Percentiles rank a stretch among this genome's conserved stretches.
These are phyloP conservation scores for Sarocladium strictum DNA, from an alignment of 2,329 filamentous ascomycete genomes.

Conservation along the genomic window DNA sequence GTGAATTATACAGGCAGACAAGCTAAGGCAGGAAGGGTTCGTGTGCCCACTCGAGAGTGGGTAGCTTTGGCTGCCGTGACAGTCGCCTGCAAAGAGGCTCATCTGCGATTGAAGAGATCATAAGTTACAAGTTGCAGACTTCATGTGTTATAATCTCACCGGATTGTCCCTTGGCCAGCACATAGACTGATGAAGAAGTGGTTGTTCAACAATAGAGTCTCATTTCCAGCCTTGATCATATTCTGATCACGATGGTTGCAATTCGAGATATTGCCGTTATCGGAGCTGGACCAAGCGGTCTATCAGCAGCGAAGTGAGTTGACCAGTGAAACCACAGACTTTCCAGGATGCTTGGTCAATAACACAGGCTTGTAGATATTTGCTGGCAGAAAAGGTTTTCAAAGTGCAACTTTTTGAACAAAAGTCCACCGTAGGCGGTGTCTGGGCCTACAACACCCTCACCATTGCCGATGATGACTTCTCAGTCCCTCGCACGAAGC, in stretches of 20 bases:
- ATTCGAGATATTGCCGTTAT: conserved; percentile 57
- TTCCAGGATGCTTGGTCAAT: not conserved
- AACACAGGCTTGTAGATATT: conserved; percentile 44
- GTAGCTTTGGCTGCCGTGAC: not conserved
- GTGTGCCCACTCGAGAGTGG: too few species aligned
- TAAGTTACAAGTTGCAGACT: too few species aligned
- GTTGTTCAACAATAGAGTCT: not conserved
- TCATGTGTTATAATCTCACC: too few species aligned
- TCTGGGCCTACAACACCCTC: conserved; percentile 60
- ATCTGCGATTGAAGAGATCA: too few species aligned
- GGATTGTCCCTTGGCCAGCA: too few species aligned
- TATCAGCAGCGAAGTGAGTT: conserved; percentile 47
- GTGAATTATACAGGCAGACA: too few species aligned
- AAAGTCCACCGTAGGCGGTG: conserved; percentile 56
- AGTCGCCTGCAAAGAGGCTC: too few species aligned
- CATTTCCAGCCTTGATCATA: not conserved
- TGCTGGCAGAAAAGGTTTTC: conserved; percentile 58
- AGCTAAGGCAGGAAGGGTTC: too few species aligned
- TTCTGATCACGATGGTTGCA: conserved; percentile 18
- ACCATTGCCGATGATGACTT: conserved; percentile 20
- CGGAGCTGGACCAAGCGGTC: conserved; percentile 65
- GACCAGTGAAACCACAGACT: not conserved
- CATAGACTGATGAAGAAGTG: too few species aligned
- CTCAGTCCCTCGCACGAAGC: conserved; percentile 23
- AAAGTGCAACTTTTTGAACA: conserved; percentile 67